Evolutionary conservation across 2,329 filamentous ascomycete species (phyloP).

Genomic region (Cladosporium velox): DNA sequence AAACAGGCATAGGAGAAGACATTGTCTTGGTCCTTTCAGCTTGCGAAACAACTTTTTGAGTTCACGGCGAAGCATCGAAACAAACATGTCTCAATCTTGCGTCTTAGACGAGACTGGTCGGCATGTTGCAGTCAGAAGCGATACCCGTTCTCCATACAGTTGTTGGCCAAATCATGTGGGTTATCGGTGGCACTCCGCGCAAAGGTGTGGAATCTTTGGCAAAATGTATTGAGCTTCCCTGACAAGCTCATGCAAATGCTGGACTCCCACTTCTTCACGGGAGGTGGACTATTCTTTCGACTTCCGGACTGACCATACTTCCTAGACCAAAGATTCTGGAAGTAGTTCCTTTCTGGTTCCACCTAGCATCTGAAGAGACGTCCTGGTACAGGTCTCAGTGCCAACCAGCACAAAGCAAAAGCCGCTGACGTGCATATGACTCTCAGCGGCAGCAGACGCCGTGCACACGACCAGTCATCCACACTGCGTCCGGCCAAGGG

Average conservation of each 20-base stretch:
- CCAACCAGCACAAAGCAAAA: background rate
- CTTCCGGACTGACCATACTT: background rate
- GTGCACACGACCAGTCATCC: background rate
- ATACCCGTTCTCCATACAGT: no score
- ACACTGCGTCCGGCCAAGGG: background rate
- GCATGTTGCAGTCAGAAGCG: no score
- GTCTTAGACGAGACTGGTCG: background rate
- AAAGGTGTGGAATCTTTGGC: no score
- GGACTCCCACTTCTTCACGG: background rate
- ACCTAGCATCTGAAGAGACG: background rate
- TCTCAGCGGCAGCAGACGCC: background rate
- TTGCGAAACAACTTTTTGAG: background rate
- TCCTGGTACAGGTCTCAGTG: background rate
- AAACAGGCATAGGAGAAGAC: background rate
- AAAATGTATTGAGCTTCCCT: no score
- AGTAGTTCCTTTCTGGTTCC: background rate
- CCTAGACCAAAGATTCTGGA: background rate
- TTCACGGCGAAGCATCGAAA: background rate
- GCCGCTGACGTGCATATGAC: conserved; percentile 7
- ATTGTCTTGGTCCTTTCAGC: background rate
- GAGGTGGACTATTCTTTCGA: background rate
- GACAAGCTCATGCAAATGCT: no score
- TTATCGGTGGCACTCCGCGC: no score
- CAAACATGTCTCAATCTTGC: background rate
- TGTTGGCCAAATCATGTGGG: no score